A percentile compares a stretch with the other conserved stretches of the same genome.
phyloP scores from a whole-genome alignment of 257 asterid genomes.

The Capsicum rhomboideum region DNA sequence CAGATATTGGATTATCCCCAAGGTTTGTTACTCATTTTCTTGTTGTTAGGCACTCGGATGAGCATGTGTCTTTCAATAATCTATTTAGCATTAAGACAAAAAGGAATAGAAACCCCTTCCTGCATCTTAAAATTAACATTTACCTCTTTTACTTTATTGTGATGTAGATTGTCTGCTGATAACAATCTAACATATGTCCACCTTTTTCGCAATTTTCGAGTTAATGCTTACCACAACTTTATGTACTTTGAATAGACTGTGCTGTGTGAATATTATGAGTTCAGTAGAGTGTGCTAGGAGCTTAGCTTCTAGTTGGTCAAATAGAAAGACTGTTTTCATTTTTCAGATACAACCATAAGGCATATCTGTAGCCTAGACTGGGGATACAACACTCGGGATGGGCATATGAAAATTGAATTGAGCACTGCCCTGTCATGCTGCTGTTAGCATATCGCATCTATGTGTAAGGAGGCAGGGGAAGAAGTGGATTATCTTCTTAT shows the following conservation, averaged over 20 bases:
- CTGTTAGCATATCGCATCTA: background rate
- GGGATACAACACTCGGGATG: background rate
- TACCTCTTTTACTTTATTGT: background rate
- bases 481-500: too few species aligned
- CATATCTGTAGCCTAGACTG: background rate
- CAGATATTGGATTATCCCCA: conserved; percentile 76
- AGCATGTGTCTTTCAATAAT: background rate
- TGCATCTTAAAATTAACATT: background rate
- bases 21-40: conserved; percentile 40
- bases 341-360: background rate
- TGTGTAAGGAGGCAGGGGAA: too few species aligned
- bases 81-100: background rate
- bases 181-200: background rate
- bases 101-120: background rate
- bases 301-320: background rate
- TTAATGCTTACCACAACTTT: background rate
- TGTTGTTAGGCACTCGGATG: background rate
- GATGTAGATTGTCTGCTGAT: background rate
- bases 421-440: background rate
- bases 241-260: background rate
- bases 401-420: background rate
- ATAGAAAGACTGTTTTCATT: background rate
- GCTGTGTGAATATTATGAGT: background rate
- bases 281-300: background rate
- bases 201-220: background rate